Evolutionary conservation across 2,329 filamentous ascomycete genomes (phyloP).

Genomic region (Diaporthe sp.): DNA sequence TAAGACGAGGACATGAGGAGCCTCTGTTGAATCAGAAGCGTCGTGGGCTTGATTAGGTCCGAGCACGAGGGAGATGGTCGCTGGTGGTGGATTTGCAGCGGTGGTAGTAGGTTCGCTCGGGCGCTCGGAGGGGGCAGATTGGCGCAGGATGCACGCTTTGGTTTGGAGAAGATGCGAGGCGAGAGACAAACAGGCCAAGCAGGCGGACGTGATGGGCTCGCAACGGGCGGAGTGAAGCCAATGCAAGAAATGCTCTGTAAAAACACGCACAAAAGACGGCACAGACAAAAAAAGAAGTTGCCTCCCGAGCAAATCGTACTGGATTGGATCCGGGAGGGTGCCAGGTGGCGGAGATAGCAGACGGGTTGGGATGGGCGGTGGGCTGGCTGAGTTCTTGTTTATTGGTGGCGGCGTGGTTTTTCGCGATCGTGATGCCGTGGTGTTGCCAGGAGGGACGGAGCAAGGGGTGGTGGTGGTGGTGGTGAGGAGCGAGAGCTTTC

Average conservation of each 20-base stretch:
- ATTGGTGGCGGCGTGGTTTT: conserved; percentile 31
- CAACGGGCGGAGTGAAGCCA: conserved; percentile 20
- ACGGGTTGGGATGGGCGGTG: not conserved
- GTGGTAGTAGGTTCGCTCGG: conserved; percentile 10
- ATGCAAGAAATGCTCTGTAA: conserved; percentile 26
- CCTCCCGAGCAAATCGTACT: conserved; percentile 33
- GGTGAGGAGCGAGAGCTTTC: conserved; percentile 13
- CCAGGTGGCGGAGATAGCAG: conserved; percentile 35
- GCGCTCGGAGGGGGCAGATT: conserved; percentile 21
- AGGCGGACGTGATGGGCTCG: conserved; percentile 28
- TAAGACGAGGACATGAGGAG: conserved; percentile 33
- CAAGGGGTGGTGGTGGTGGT: conserved; percentile 1
- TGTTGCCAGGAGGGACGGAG: conserved; percentile 2
- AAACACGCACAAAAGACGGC: conserved; percentile 34
- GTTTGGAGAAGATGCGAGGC: conserved; percentile 30
- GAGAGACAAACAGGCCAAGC: conserved; percentile 30
- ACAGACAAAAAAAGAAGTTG: conserved; percentile 35
- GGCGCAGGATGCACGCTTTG: conserved; percentile 32
- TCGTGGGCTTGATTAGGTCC: conserved; percentile 22
- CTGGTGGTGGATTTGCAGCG: conserved; percentile 22
- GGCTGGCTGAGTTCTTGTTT: conserved; percentile 31
- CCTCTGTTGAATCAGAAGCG: conserved; percentile 22
- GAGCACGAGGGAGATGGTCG: conserved; percentile 27
- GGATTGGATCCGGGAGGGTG: conserved; percentile 37
- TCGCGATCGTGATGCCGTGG: conserved; percentile 14